Base-by-base conservation (phyloP, 352 stramenopile genomes). In the Globisporangium mamillatum region DNA sequence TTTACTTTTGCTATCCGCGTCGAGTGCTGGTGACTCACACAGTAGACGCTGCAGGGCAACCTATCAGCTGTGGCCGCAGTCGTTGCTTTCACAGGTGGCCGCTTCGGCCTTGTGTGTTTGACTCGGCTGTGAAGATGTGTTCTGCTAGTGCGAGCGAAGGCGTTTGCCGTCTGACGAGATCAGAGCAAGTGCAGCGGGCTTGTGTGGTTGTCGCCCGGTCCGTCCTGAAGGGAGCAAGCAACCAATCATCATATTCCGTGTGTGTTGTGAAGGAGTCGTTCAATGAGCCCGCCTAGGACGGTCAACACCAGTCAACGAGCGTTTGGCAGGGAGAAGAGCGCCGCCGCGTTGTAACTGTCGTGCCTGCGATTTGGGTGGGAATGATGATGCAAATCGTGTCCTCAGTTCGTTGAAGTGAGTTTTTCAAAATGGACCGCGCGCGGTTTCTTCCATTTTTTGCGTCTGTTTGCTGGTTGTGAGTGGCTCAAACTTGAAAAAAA, bases 331-430 rank as follows among this genome's bases (percentile, higher is more conserved):
- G 38, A 18, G 54, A 34, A 60, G 54, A 41, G 27, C 18, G 27
- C 54, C 3, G 10, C 10, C 7, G 36, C 59, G 38, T 64, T 64
- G 59, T 64, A 55, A 64, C 59, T 41, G 59, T 55, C 59, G 59
- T 64, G 44, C 59, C 9, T 64, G 24, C 14, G 6, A 55, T 64
- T 64, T 64, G 36, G 59, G 59, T 55, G 36, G 36, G 38, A 38
- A 44, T 5, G 10, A 14, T 32, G 27, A 32, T 32, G 27, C 27
- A 32, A 46, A 22, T 38, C 24, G 24, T 8, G 44, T 8, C 22
- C 18, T 16, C n/a, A 22, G 16, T 36, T 64, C 59, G 38, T 55
- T 64, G 59, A 64, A 53, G 59, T 53, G 41, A 16, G 7, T 41
- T 34, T 34, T 46, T 64, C 12, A 41, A 41, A 50, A 50, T 52